A percentile compares a stretch with the other conserved stretches of the same genome.
Conservation (phyloP, 495 filamentous ascomycete genomes). For the Hypoxylon trugodes region DNA sequence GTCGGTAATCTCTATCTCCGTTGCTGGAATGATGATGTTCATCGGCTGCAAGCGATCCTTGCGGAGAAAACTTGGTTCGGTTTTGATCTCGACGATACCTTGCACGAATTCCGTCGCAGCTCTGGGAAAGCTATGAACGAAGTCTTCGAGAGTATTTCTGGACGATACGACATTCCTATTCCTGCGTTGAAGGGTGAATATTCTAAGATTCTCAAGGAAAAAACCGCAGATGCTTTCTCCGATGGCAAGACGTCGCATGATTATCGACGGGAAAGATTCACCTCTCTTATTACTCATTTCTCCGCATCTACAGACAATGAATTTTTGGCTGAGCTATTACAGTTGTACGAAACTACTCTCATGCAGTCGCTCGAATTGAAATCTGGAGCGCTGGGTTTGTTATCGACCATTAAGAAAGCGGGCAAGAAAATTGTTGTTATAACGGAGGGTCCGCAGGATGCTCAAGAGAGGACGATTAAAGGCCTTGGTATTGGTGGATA, state of each 20-base stretch:
- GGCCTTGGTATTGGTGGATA: conserved; percentile 36
- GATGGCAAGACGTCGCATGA: conserved; percentile 49
- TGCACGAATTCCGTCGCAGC: conserved; percentile 53
- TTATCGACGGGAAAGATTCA: conserved; percentile 51
- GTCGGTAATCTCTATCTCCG: background rate
- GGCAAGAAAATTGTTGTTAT: conserved; percentile 48
- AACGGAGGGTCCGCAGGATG: conserved; percentile 53
- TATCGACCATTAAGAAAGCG: conserved; percentile 31
- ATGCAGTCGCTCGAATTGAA: conserved; percentile 39
- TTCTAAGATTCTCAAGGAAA: conserved; percentile 37
- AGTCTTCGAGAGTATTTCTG: conserved; percentile 36
- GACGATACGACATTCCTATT: conserved; percentile 19
- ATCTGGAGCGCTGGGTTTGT: conserved; percentile 35
- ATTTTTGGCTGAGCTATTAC: conserved; percentile 38
- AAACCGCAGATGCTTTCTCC: conserved; percentile 48
- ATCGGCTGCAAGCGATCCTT: background rate
- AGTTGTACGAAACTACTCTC: conserved; percentile 39
- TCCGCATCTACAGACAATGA: background rate
- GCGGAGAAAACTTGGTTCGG: conserved; percentile 47
- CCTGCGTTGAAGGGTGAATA: conserved; percentile 39
- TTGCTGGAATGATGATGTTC: background rate
- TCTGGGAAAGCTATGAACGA: conserved; percentile 40
- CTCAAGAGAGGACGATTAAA: conserved; percentile 50
- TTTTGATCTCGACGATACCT: conserved; percentile 55
- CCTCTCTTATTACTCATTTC: conserved; percentile 36